phyloP scores from a whole-genome alignment of 139 green algal genomes.

The Chloropicon primus region DNA sequence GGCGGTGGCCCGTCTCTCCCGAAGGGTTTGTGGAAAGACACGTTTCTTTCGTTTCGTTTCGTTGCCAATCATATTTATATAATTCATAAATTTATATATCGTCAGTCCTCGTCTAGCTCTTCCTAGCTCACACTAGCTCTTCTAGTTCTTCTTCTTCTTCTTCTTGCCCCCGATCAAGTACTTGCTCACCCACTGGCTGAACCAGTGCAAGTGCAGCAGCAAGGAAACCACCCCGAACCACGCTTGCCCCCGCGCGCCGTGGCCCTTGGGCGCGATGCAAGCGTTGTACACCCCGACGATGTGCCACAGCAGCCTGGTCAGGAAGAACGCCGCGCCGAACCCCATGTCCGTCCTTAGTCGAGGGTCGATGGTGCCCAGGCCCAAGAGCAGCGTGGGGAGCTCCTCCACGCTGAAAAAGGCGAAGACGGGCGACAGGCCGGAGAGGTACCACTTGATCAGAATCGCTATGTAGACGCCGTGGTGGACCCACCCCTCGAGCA shows the following conservation, averaged over 20 bases:
- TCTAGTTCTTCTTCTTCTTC: conserved; percentile 5
- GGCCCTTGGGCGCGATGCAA: background rate
- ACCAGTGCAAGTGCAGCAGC: conserved; percentile 4
- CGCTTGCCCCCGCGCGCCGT: background rate
- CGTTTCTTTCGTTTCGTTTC: no score
- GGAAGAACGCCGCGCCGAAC: background rate
- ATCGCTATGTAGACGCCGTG: conserved; percentile 2
- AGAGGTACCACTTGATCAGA: background rate
- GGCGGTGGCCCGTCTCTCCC: no score
- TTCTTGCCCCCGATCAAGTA: background rate
- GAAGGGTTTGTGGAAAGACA: no score
- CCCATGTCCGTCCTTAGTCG: background rate
- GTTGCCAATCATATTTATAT: no score
- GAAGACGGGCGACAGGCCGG: background rate
- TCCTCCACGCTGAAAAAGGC: conserved; percentile 2
- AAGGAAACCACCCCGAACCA: background rate
- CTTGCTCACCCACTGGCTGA: background rate
- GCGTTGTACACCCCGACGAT: background rate
- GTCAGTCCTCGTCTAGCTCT: no score
- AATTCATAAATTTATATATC: no score
- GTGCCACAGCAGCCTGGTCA: background rate
- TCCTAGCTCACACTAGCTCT: no score
- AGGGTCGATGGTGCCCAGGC: conserved; percentile 3
- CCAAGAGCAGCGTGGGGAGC: conserved; percentile 4
- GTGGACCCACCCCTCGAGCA: background rate